phyloP scores from a whole-genome alignment of 768 basidiomycete genomes.

The Lepiota subincarnata region DNA sequence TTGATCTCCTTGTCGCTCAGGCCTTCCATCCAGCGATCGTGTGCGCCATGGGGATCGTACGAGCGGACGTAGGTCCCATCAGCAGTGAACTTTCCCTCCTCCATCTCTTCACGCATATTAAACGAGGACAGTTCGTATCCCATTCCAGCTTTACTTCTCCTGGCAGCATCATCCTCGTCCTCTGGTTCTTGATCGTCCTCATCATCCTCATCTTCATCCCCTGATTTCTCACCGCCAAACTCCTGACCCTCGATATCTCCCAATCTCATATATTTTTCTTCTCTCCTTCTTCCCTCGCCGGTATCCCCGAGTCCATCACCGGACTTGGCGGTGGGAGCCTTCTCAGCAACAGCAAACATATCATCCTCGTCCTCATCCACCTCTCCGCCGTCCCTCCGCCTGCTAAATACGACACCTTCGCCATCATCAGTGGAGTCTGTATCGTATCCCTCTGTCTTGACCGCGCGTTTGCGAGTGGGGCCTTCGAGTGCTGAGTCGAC shows the following conservation, averaged over 20 bases:
- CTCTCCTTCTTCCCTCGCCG: slow-evolving; percentile 47
- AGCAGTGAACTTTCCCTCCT: slow-evolving; percentile 94
- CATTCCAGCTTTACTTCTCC: slow-evolving; percentile 81
- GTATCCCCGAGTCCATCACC: background rate
- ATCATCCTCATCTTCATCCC: slow-evolving; percentile 35
- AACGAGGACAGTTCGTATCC: slow-evolving; percentile 92
- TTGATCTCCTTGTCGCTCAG: slow-evolving; percentile 83
- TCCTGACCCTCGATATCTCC: slow-evolving; percentile 98
- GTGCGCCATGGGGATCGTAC: slow-evolving; percentile 85
- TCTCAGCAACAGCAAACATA: slow-evolving; percentile 72
- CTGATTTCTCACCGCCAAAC: slow-evolving; percentile 48
- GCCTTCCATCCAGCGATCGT: slow-evolving; percentile 96
- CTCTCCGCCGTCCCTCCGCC: slow-evolving; percentile 55
- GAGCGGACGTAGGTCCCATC: slow-evolving; percentile 87
- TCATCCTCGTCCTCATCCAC: slow-evolving; percentile 63
- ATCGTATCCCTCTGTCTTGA: slow-evolving; percentile 86
- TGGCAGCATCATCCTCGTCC: slow-evolving; percentile 78
- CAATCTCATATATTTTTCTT: slow-evolving; percentile 74
- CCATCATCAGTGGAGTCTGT: slow-evolving; percentile 94
- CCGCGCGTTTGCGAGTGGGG: slow-evolving; percentile 64
- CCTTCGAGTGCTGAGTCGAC: slow-evolving; percentile 72
- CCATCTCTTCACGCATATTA: slow-evolving; percentile 99
- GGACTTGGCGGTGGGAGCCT: slow-evolving; percentile 24
- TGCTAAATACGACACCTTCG: slow-evolving; percentile 86
- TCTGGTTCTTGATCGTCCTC: slow-evolving; percentile 49